Evolutionary conservation across 2,329 filamentous ascomycete species (phyloP), one percentile per base, ranked within the genome.

Genomic region (Aphanoascus verrucosus): DNA sequence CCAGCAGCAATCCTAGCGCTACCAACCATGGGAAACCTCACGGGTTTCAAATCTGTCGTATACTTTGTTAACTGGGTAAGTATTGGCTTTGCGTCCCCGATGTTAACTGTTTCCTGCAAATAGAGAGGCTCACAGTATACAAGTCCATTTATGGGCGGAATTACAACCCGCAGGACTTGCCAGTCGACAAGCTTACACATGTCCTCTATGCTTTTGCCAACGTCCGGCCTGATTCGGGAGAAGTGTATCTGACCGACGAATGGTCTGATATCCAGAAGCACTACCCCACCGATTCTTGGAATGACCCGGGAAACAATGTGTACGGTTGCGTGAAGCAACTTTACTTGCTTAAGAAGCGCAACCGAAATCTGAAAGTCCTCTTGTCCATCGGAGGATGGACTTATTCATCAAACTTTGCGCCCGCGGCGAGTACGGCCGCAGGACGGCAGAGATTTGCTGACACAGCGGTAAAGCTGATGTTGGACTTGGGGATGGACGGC

Each of bases 181-280:
- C 87, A 0, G 83, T 79, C 2, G 80, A 89, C 52, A 85, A 88
- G 57, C 78, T 95, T 34, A 95, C 89, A 0, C 90, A 96, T 65
- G 71, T 95, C 6, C 79, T 95, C 14, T 95, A 94, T 62, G 78
- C 89, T 8, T 96, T 96, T 70, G 89, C 87, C 63, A 93, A 95
- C 67, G 81, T 94, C 55, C 79, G 82, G 1, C 79, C 83, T 2
- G 86, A 90, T 3, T 81, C 77, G 40, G 89, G 89, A 50, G 86
- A 93, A 72, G 87, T 91, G 73, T 85, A 74, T 65, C 72, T 86
- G 20, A 83, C 80, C 1, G 86, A 91, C 63, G 70, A 74, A 12
- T 89, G 79, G 68, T 77, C 85, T 19, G 87, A 89, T 44, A 64
- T 70, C 2, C 74, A 88, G 49, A 87, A 85, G 63, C 83, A 83